phyloP scores from a whole-genome alignment of 352 stramenopile genomes.

The Pythium apleroticum region DNA sequence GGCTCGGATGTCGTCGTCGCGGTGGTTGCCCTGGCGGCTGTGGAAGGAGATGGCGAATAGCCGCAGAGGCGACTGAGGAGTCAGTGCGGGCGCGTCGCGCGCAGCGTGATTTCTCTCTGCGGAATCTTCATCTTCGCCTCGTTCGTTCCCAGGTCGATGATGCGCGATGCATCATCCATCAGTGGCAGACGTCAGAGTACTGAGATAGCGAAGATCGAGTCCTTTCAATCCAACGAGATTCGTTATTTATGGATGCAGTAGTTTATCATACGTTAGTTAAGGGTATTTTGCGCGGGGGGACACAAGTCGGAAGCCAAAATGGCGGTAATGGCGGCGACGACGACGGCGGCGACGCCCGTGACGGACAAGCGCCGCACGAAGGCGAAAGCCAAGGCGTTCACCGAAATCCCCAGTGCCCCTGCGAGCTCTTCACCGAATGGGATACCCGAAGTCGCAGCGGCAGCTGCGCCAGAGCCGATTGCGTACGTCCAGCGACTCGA shows the following conservation, averaged over 20 bases:
- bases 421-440: background rate
- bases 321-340: background rate
- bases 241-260: background rate
- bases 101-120: background rate
- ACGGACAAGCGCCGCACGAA: slow-evolving; percentile 11
- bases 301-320: background rate
- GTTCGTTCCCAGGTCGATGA: background rate
- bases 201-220: background rate
- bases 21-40: too few relatives aligned
- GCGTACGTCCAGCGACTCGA: slow-evolving; percentile 45
- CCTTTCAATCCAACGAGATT: background rate
- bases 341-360: background rate
- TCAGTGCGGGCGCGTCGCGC: background rate
- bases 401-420: background rate
- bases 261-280: background rate
- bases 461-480: background rate
- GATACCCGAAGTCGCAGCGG: background rate
- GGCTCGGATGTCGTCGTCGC: background rate
- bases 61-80: background rate
- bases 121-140: background rate
- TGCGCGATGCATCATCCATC: background rate
- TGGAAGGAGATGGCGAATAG: background rate
- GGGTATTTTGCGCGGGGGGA: background rate
- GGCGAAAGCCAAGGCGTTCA: slow-evolving; percentile 2
- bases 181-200: background rate